A percentile compares a stretch with the other conserved stretches of the same genome.
phyloP scores from a whole-genome alignment of 768 basidiomycete species.

The Lenzites betulinus region DNA sequence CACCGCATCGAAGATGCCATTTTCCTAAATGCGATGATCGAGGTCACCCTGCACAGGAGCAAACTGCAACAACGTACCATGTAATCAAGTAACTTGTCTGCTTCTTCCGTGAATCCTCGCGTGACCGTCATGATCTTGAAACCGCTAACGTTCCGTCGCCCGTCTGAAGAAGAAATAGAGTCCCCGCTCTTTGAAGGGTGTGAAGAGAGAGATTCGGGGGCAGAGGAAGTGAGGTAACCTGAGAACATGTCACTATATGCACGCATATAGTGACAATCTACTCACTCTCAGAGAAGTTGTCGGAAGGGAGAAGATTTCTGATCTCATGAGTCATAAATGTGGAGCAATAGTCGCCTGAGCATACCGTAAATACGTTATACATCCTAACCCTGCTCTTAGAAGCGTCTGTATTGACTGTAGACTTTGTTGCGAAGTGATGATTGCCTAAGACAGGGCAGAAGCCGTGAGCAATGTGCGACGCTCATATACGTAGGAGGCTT shows the following conservation, averaged over 20 bases:
- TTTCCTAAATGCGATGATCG: conserved; percentile 54
- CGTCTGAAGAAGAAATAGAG: conserved; percentile 41
- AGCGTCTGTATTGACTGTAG: conserved; percentile 72
- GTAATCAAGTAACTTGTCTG: conserved; percentile 79
- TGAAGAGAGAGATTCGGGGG: conserved; percentile 33
- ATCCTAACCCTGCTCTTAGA: conserved; percentile 70
- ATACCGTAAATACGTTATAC: conserved; percentile 76
- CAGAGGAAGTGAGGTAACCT: conserved; percentile 59
- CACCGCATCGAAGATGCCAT: conserved; percentile 85
- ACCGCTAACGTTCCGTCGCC: conserved; percentile 52
- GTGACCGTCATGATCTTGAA: conserved; percentile 76
- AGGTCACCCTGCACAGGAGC: neutral
- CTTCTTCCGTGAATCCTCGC: conserved; percentile 80
- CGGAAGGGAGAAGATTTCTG: conserved; percentile 76
- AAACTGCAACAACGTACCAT: conserved; percentile 50
- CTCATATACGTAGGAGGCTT: neutral
- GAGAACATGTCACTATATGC: neutral
- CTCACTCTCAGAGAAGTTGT: conserved; percentile 74
- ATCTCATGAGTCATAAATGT: conserved; percentile 10
- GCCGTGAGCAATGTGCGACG: too few relatives aligned
- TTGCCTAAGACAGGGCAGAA: conserved; percentile 24
- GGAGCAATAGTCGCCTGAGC: neutral
- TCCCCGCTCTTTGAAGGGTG: conserved; percentile 33
- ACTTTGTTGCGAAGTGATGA: conserved; percentile 54
- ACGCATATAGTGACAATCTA: conserved; percentile 13